A percentile compares a stretch with the other conserved stretches of the same genome.
phyloP scores from a whole-genome alignment of 2,329 filamentous ascomycete genomes.

The Aspergillus tamarii region DNA sequence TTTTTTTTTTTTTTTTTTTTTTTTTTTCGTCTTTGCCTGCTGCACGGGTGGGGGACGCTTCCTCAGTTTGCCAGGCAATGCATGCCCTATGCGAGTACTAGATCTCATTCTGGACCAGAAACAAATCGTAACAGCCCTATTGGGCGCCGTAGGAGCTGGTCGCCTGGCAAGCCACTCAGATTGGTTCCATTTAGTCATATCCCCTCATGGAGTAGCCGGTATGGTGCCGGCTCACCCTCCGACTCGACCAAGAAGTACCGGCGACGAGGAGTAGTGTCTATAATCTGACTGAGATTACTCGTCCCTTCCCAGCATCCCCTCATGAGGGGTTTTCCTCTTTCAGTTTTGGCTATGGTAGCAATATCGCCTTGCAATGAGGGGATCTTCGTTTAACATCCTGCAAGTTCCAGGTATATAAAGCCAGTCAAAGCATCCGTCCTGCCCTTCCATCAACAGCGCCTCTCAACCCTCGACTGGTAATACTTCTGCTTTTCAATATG shows the following conservation, averaged over 20 bases:
- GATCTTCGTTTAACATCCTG: background rate
- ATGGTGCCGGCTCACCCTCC: background rate
- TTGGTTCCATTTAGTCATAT: background rate
- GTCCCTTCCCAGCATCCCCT: background rate
- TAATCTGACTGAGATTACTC: background rate
- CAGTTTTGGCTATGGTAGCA: background rate
- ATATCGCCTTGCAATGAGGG: background rate
- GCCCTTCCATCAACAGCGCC: too few species aligned
- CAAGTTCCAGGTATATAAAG: background rate
- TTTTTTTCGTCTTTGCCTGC: background rate
- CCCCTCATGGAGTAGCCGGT: background rate
- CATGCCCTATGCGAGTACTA: background rate
- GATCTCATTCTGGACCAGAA: background rate
- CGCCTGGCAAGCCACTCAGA: background rate
- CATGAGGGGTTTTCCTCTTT: background rate
- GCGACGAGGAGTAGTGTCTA: background rate
- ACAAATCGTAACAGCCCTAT: background rate
- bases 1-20: too few species aligned
- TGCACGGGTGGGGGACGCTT: background rate
- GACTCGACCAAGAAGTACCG: background rate
- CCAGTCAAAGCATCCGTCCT: background rate
- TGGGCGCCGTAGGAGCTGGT: background rate
- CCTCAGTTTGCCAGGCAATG: background rate
- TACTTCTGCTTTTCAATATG: background rate
- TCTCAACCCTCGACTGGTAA: background rate